These are phyloP conservation scores for Aspergillus sp. DNA, from an alignment of 2,329 filamentous ascomycete species.

Conservation along the genomic window DNA sequence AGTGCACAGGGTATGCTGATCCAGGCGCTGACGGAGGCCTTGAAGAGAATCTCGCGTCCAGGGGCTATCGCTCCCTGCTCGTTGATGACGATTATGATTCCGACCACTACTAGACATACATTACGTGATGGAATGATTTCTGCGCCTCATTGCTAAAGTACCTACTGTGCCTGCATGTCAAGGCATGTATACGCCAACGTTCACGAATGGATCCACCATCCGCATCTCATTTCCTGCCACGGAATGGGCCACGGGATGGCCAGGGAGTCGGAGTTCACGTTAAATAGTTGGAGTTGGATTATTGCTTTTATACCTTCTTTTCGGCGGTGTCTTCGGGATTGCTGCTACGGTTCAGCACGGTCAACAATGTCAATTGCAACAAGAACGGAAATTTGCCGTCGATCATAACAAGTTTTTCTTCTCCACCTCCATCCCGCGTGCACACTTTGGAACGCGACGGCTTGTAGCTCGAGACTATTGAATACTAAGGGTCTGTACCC, in stretches of 20 bases:
- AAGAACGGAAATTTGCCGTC: not conserved
- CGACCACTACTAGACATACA: conserved; percentile 54
- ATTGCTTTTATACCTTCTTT: not conserved
- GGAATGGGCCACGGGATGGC: not conserved
- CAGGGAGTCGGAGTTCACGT: not conserved
- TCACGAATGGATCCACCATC: not conserved
- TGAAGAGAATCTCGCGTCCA: conserved; percentile 79
- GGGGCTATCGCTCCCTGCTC: conserved; percentile 73
- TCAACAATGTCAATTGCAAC: not conserved
- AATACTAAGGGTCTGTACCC: not conserved
- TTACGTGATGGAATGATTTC: not conserved
- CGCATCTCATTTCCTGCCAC: not conserved
- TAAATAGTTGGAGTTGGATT: not conserved
- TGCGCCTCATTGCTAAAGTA: not conserved
- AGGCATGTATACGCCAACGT: not conserved
- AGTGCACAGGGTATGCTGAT: conserved; percentile 68
- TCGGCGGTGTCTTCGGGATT: not conserved
- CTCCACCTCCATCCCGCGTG: not conserved
- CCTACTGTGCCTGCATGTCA: no score
- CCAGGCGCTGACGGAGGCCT: conserved; percentile 83
- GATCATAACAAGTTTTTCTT: not conserved
- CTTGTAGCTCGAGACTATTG: not conserved
- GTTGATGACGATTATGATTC: conserved; percentile 74
- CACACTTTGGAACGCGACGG: not conserved
- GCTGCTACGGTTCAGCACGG: not conserved